phyloP scores from a whole-genome alignment of 2,329 filamentous ascomycete genomes.

The Xenoacremonium recifei region DNA sequence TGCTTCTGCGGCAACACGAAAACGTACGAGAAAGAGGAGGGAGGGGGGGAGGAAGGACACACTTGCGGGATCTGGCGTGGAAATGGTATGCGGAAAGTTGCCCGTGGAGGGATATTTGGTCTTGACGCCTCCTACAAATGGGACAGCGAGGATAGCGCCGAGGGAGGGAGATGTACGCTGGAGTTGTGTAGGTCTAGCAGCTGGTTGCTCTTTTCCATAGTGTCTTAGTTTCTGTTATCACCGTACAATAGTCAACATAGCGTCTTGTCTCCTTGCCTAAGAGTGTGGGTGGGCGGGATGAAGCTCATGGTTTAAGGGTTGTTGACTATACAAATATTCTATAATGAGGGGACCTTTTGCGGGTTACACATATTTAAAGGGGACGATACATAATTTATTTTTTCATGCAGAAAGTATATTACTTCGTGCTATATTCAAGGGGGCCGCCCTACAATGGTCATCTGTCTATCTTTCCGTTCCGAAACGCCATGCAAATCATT shows the following conservation, averaged over 20 bases:
- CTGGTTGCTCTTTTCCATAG: background rate
- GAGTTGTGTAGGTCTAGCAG: background rate
- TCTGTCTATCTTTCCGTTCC: constrained; percentile 11
- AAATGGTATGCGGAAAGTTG: background rate
- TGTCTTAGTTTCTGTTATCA: background rate
- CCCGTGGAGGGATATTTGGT: background rate
- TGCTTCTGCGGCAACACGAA: no score
- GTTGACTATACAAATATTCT: no score
- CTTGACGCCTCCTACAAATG: background rate
- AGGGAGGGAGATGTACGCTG: background rate
- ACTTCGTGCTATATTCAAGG: constrained; percentile 11
- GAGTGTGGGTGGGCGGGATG: no score
- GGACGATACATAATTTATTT: no score
- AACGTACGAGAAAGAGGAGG: background rate
- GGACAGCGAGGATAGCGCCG: background rate
- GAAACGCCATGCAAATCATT: constrained; percentile 8
- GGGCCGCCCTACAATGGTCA: constrained; percentile 5
- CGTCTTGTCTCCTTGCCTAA: no score
- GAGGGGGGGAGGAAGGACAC: background rate
- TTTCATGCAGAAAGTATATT: no score
- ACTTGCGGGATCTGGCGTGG: background rate
- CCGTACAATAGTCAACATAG: constrained; percentile 12
- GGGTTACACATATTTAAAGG: no score
- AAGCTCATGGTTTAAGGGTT: no score
- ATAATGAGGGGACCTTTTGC: no score